phyloP scores from a whole-genome alignment of 495 filamentous ascomycete genomes.

The Aspergillus cristatus region DNA sequence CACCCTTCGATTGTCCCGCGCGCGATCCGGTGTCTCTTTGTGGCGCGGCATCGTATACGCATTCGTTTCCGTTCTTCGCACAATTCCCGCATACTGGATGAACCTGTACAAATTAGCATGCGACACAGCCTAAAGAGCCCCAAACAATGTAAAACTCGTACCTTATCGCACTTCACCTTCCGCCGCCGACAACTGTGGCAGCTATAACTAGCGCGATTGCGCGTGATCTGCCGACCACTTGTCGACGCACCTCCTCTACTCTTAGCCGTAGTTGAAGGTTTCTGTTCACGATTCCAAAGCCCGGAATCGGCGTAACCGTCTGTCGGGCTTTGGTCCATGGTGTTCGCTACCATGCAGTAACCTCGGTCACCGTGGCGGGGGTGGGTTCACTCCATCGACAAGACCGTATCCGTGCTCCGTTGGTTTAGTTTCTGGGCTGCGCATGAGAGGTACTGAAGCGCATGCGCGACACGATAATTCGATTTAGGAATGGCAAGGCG shows the following conservation, averaged over 20 bases:
- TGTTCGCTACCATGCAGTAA: constrained; percentile 3
- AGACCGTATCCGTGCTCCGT: not conserved
- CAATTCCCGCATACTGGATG: constrained; percentile 43
- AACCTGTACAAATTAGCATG: constrained; percentile 15
- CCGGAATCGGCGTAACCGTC: constrained; percentile 7
- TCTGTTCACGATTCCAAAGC: constrained; percentile 5
- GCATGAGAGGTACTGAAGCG: too few species aligned
- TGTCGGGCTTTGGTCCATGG: constrained; percentile 11
- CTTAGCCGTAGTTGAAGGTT: constrained; percentile 2
- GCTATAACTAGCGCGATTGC: constrained; percentile 41
- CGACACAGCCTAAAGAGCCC: not conserved
- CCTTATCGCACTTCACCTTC: constrained; percentile 42
- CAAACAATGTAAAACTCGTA: constrained; percentile 4
- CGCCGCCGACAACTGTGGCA: constrained; percentile 40
- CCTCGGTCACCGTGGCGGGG: constrained; percentile 16
- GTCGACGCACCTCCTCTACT: constrained; percentile 11
- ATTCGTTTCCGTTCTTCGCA: constrained; percentile 34
- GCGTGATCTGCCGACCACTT: constrained; percentile 35
- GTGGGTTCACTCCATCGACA: constrained; percentile 9
- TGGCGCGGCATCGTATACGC: constrained; percentile 31
- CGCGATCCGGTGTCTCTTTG: constrained; percentile 15
- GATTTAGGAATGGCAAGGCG: too few species aligned
- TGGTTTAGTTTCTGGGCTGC: too few species aligned
- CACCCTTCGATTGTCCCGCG: constrained; percentile 7
- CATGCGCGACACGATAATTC: too few species aligned